Evolutionary conservation across 495 filamentous ascomycete genomes (phyloP).

Genomic region (Chaetomium tenue): DNA sequence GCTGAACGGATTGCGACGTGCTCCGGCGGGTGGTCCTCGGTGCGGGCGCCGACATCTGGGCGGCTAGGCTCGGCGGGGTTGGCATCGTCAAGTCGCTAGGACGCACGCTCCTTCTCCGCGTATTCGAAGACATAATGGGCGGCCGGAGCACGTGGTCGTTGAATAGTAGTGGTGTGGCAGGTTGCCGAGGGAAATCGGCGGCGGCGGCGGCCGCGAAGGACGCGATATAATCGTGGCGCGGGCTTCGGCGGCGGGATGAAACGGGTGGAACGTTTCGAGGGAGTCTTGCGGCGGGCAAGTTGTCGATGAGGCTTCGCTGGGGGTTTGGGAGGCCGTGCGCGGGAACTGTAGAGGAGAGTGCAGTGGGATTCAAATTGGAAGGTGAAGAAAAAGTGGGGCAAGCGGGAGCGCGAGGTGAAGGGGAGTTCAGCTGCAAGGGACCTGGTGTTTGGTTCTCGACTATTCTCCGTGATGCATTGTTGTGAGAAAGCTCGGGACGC

Average conservation of each 20-base stretch:
- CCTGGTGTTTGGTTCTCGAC: background rate
- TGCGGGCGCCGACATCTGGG: background rate
- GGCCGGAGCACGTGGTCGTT: background rate
- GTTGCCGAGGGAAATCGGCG: background rate
- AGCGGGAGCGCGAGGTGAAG: background rate
- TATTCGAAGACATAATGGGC: constrained; percentile 10
- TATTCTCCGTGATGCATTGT: constrained; percentile 4
- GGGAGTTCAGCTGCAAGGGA: background rate
- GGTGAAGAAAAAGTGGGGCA: constrained; percentile 1
- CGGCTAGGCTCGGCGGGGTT: background rate
- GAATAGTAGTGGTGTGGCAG: background rate
- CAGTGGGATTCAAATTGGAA: background rate
- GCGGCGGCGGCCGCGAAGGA: background rate
- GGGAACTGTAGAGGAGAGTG: background rate
- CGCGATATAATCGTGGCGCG: background rate
- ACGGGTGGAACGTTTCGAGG: background rate
- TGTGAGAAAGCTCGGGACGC: background rate
- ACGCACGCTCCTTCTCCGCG: constrained; percentile 3
- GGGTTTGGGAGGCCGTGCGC: background rate
- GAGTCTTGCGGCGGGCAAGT: constrained; percentile 15
- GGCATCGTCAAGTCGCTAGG: constrained; percentile 11
- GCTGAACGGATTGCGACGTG: constrained; percentile 9
- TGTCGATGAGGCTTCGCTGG: constrained; percentile 2
- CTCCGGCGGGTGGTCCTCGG: background rate
- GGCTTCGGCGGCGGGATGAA: background rate